Conservation (phyloP, 768 basidiomycete species). For the Crucibulum laeve region DNA sequence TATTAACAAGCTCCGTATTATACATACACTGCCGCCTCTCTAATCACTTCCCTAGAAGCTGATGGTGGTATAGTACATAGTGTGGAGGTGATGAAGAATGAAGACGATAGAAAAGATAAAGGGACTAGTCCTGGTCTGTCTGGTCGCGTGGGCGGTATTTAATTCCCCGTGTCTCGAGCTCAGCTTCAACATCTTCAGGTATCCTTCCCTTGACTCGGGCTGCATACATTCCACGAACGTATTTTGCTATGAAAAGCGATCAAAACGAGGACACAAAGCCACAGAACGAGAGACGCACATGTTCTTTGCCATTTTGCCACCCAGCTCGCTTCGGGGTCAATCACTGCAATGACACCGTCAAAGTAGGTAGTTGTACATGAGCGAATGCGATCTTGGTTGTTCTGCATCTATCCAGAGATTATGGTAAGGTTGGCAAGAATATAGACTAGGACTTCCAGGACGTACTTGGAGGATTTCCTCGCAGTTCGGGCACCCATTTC, state of each 20-base stretch:
- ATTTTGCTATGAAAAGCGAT: slow-evolving; percentile 59
- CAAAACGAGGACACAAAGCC: slow-evolving; percentile 4
- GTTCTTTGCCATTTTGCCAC: slow-evolving; percentile 95
- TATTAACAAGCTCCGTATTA: too few relatives aligned
- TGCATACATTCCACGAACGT: slow-evolving; percentile 89
- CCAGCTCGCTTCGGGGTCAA: slow-evolving; percentile 88
- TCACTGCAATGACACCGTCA: slow-evolving; percentile 87
- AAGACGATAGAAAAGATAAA: neutral
- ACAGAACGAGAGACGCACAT: slow-evolving; percentile 44
- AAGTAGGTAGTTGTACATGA: slow-evolving; percentile 90
- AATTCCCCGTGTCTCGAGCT: slow-evolving; percentile 72
- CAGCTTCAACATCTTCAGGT: slow-evolving; percentile 81
- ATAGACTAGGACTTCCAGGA: neutral
- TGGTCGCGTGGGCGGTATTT: slow-evolving; percentile 85
- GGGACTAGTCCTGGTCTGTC: slow-evolving; percentile 59
- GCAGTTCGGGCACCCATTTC: slow-evolving; percentile 92
- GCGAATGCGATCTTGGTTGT: slow-evolving; percentile 74
- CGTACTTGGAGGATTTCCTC: slow-evolving; percentile 90
- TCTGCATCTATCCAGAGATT: slow-evolving; percentile 65
- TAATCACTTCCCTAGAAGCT: neutral
- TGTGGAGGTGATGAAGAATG: neutral
- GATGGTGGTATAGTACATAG: neutral
- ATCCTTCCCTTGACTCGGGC: slow-evolving; percentile 83
- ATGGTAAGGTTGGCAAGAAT: neutral
- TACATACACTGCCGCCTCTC: too few relatives aligned